phyloP scores from a whole-genome alignment of 129 eudicot species.

The Escallonia herrerae region DNA sequence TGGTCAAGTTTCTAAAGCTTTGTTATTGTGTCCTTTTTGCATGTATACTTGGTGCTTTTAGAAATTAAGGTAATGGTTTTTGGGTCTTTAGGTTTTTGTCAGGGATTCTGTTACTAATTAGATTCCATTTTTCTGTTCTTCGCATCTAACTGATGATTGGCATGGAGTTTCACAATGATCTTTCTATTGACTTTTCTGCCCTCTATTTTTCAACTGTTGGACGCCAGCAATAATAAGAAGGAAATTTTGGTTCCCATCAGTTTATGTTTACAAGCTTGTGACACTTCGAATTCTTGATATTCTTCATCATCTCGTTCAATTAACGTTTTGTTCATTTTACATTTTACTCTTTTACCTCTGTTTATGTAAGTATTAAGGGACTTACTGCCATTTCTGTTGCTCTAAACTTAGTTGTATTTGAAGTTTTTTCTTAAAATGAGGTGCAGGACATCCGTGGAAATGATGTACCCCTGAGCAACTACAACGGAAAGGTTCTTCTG shows the following conservation, averaged over 20 bases:
- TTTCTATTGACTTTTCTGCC: too few species aligned
- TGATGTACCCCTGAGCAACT: slow-evolving; percentile 71
- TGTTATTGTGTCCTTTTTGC: background rate
- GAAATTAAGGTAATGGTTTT: background rate
- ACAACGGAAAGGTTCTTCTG: slow-evolving; percentile 74
- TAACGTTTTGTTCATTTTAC: background rate
- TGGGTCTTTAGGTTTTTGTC: background rate
- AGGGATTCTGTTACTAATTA: background rate
- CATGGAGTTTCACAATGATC: too few species aligned
- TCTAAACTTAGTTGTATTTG: background rate
- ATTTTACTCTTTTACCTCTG: background rate
- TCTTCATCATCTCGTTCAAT: background rate
- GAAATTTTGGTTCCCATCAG: background rate
- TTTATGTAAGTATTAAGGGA: background rate
- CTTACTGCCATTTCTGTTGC: background rate
- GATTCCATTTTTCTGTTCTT: background rate
- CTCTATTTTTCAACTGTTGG: too few species aligned
- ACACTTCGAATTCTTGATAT: background rate
- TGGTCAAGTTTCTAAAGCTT: background rate
- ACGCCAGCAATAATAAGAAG: too few species aligned
- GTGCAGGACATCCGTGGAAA: slow-evolving; percentile 74
- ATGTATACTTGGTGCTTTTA: background rate
- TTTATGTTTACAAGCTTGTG: background rate
- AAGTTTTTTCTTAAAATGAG: slow-evolving; percentile 3
- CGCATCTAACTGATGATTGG: background rate